Evolutionary conservation across 2,329 filamentous ascomycete genomes (phyloP).

Genomic region (Lasiodiplodia sp.): DNA sequence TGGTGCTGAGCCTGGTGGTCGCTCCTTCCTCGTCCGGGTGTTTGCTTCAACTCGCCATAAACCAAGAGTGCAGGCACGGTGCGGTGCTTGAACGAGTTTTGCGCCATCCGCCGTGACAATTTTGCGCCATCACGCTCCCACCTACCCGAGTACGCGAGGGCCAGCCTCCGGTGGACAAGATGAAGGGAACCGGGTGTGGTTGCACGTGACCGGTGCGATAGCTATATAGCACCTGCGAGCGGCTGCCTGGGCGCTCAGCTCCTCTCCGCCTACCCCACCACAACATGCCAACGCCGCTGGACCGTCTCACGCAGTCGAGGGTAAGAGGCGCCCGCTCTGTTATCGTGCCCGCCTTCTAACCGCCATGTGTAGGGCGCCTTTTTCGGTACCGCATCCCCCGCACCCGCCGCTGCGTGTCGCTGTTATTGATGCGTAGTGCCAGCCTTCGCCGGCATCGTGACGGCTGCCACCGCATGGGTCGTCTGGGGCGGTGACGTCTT

Average conservation of each 20-base stretch:
- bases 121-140: no score
- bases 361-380: constrained; percentile 44
- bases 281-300: constrained; percentile 58
- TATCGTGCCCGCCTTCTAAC: constrained; percentile 30
- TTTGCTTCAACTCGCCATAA: no score
- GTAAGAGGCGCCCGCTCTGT: constrained; percentile 39
- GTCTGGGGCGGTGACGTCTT: constrained; percentile 84
- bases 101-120: no score
- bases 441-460: constrained; percentile 78
- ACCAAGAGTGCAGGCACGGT: no score
- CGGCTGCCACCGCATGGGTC: constrained; percentile 80
- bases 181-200: no score
- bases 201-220: background rate
- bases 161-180: no score
- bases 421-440: background rate
- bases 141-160: no score
- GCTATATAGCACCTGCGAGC: background rate
- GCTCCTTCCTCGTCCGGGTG: no score
- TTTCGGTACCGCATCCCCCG: constrained; percentile 35
- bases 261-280: background rate
- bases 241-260: background rate
- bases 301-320: constrained; percentile 55
- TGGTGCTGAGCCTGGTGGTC: no score
- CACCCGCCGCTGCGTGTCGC: background rate
- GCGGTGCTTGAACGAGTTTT: no score